Conservation (phyloP, 805 yeast genomes). For the Hanseniaspora valbyensis region DNA sequence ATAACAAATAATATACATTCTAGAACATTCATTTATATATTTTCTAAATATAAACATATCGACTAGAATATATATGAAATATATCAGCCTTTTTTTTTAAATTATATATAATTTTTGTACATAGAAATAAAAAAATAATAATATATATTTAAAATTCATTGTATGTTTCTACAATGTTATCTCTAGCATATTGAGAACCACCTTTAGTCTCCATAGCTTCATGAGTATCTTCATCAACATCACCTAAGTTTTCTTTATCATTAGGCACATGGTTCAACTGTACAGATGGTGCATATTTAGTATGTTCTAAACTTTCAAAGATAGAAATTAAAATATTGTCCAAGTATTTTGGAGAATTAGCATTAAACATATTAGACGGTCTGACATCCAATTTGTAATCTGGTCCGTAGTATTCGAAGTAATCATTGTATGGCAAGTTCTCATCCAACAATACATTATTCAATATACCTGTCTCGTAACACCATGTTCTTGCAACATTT, state of each 20-base stretch:
- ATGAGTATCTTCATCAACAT: slow-evolving; percentile 71
- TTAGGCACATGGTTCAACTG: slow-evolving; percentile 83
- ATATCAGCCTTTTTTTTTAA: too few species aligned
- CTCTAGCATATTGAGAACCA: slow-evolving; percentile 78
- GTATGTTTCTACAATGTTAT: slow-evolving; percentile 55
- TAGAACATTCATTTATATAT: too few species aligned
- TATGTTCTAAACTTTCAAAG: slow-evolving; percentile 65
- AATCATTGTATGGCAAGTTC: slow-evolving; percentile 86
- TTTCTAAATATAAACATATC: too few species aligned
- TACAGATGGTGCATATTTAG: slow-evolving; percentile 95
- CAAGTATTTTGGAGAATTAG: slow-evolving; percentile 84
- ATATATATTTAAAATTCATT: slow-evolving; percentile 43
- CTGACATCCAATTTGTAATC: slow-evolving; percentile 90
- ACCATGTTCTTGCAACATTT: slow-evolving; percentile 92
- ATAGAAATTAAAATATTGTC: slow-evolving; percentile 73
- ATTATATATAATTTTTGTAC: too few species aligned
- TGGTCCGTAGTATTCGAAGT: slow-evolving; percentile 95
- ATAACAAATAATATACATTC: too few species aligned
- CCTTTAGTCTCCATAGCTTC: slow-evolving; percentile 82
- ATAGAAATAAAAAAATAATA: neutral
- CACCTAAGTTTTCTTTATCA: slow-evolving; percentile 78
- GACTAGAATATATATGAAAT: too few species aligned
- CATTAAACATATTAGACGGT: slow-evolving; percentile 93
- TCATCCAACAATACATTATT: slow-evolving; percentile 66
- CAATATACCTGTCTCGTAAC: slow-evolving; percentile 80